These are phyloP conservation scores for Chalciporus sphaerocephalus DNA, from an alignment of 768 basidiomycete genomes.

Conservation along the genomic window DNA sequence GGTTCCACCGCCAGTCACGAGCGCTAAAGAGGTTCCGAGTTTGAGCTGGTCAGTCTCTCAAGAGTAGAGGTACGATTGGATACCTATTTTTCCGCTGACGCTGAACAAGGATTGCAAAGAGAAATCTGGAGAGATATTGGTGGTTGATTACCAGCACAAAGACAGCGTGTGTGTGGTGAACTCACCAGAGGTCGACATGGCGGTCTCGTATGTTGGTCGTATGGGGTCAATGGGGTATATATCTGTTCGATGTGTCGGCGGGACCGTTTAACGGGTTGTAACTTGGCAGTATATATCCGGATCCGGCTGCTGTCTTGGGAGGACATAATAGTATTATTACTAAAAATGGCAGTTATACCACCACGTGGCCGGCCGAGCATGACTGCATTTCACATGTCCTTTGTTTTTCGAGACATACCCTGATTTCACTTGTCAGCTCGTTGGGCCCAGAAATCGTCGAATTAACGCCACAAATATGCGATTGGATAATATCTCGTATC, in stretches of 20 bases:
- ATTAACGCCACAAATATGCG: no score
- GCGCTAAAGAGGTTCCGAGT: constrained; percentile 38
- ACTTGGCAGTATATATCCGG: no score
- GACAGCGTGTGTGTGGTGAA: neutral
- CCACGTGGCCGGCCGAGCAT: no score
- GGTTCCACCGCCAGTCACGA: constrained; percentile 80
- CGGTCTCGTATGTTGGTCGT: neutral
- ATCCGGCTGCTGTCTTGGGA: no score
- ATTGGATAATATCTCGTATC: no score
- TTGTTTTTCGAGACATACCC: no score
- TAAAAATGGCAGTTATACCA: no score
- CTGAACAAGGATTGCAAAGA: constrained; percentile 53
- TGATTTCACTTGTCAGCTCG: no score
- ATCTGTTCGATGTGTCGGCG: neutral
- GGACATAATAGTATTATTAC: no score
- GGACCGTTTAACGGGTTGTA: no score
- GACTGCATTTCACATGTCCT: neutral
- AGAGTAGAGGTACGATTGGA: constrained; percentile 8
- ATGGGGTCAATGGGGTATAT: neutral
- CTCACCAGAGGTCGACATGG: constrained; percentile 18
- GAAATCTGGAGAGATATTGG: constrained; percentile 38
- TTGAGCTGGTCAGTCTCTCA: neutral
- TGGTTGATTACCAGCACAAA: neutral
- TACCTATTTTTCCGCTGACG: constrained; percentile 68
- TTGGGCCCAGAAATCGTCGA: no score